These are phyloP conservation scores for Sorghum bicolor DNA, from an alignment of 176 grass and related monocot species.

Conservation along the genomic window DNA sequence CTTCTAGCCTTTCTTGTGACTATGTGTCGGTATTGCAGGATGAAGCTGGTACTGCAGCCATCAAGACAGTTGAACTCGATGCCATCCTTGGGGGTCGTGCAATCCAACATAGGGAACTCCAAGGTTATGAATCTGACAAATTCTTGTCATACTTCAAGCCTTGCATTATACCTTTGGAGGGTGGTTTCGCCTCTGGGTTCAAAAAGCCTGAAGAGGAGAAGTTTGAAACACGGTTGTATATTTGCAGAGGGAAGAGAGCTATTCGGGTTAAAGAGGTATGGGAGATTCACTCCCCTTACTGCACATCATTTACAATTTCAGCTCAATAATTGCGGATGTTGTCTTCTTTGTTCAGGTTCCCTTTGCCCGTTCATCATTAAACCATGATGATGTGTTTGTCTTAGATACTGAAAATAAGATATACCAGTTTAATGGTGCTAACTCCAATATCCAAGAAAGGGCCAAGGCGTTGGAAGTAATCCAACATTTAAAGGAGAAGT, in stretches of 20 bases:
- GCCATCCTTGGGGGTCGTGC: constrained; percentile 89
- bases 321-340: neutral
- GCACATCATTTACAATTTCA: constrained; percentile 4
- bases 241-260: constrained; percentile 89
- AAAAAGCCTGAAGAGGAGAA: constrained; percentile 85
- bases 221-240: constrained; percentile 84
- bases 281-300: neutral
- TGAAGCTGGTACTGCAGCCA: constrained; percentile 95
- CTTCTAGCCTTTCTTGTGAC: constrained; percentile 14
- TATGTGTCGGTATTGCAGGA: constrained; percentile 54
- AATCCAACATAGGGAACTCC: constrained; percentile 93
- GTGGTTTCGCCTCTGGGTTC: constrained; percentile 97
- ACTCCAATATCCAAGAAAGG: constrained; percentile 99
- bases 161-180: constrained; percentile 98
- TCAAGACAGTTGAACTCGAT: constrained; percentile 97
- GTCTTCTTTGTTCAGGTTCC: constrained; percentile 73
- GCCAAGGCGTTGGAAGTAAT: constrained; percentile 92
- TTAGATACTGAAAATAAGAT: constrained; percentile 87
- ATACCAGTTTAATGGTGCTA: constrained; percentile 96
- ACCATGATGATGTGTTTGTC: constrained; percentile 98
- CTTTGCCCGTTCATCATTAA: constrained; percentile 83
- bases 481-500: constrained; percentile 92
- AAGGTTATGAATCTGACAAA: constrained; percentile 94
- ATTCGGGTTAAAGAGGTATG: constrained; percentile 92
- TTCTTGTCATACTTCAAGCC: constrained; percentile 97